phyloP scores from a whole-genome alignment of 345 rosid genomes.

The Rhizophora mangle region DNA sequence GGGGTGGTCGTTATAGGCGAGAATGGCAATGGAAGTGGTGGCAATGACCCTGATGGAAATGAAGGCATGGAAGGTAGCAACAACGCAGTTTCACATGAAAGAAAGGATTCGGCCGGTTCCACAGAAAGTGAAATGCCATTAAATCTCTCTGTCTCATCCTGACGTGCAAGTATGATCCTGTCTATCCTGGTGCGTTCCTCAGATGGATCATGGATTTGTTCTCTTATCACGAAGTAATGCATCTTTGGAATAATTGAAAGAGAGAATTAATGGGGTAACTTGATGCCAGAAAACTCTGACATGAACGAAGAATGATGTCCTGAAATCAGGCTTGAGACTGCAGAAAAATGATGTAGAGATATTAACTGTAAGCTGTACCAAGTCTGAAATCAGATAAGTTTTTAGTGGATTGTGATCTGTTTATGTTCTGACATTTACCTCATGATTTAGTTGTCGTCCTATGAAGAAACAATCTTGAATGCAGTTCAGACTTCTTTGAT shows the following conservation, averaged over 20 bases:
- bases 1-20: constrained; percentile 39
- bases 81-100: background rate
- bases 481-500: no score
- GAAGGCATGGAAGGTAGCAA: background rate
- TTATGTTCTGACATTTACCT: no score
- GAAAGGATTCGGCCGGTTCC: background rate
- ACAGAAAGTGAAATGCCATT: constrained; percentile 33
- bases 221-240: background rate
- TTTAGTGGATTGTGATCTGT: no score
- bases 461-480: no score
- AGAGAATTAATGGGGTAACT: background rate
- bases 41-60: background rate
- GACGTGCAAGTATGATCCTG: background rate
- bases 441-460: no score
- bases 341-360: no score
- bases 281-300: no score
- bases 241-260: background rate
- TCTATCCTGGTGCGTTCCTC: background rate
- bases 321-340: no score
- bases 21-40: constrained; percentile 11
- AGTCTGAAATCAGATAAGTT: background rate
- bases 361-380: background rate
- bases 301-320: no score
- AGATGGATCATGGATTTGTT: background rate
- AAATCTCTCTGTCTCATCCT: constrained; percentile 14